Evolutionary conservation across 2,329 filamentous ascomycete genomes (phyloP), one percentile per base, ranked within the genome.

Genomic region (Dothistroma septosporum): DNA sequence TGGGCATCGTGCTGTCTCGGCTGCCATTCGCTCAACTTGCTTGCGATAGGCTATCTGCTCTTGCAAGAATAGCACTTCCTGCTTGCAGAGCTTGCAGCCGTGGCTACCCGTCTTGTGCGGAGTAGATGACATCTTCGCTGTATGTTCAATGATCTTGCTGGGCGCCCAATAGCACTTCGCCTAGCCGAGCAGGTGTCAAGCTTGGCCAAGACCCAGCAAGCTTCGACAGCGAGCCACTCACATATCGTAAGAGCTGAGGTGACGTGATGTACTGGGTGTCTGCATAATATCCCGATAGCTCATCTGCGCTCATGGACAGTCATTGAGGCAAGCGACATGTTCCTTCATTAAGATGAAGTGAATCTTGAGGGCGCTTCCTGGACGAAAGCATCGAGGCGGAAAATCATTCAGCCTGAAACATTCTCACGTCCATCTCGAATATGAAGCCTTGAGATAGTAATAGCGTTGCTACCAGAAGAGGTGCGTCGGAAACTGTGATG

Each of bases 401-500:
- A 4, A 19, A 44, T 19, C 16, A 19, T 44, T 44, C 41, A 44
- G 41, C 41, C 41, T 44, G 41, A 44, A 28, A 44, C n/a, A 37
- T 37, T 16, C 14, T 16, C 41, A 14, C n/a, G 41, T 21, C 41
- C 41, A 19, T 3, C 24, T 44, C 41, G 2, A 37, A 37, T 9
- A n/a, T 44, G 41, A 44, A 44, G n/a, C 14, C 4, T 19, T n/a
- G 16, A 19, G 8, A 44, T 9, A 5, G 5, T 44, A 14, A 44
- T 16, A 9, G 14, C 14, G 14, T n/a, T 44, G 41, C 60, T 54
- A 66, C 64, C 64, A 66, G 57, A 66, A 66, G 16, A 66, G 52
- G 44, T 66, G 62, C 50, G 64, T 65, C n/a, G 64, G 64, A 22
- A 66, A 65, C 2, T 63, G 55, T 31, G 61, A 50, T 19, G 60